Base-by-base conservation (phyloP, 2,329 filamentous ascomycete species). In the Xylariaceae sp. region DNA sequence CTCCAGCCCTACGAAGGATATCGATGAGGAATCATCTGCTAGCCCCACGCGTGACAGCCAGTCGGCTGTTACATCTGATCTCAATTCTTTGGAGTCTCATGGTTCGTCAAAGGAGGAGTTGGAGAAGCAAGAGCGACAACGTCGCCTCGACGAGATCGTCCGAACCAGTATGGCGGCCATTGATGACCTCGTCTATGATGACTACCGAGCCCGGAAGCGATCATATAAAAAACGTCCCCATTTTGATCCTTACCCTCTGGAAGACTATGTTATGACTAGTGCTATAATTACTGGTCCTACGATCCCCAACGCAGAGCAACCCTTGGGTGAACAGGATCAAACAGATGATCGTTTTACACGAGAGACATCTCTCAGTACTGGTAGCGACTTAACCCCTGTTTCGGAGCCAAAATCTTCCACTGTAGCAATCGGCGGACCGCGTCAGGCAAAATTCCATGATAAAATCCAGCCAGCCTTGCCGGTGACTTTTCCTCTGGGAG, bases 111-210 rank as follows among this genome's bases (percentile, higher is more conserved):
- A 36, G 19, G 24, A 39, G 30, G 19, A 24, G 30, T 32, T 32
- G 12, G 30, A 32, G 13, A 39, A 39, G 32, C 38, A 42, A 19
- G 39, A 47, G 26, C 34, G 33, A 30, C 43, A 36, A 15, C 44
- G 26, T 37, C 47, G 43, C 28, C 32, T 52, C 13, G 39, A 49
- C n/a, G 28, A 44, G 6, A 50, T 56, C 12, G 42, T 45, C 3
- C 24, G 29, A 18, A 30, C 44, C 26, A 33, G 44, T 34, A 41
- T 53, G n/a, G 19, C 39, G 16, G 15, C 26, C 12, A 7, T 45
- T n/a, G 52, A 52, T 28, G 17, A 12, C 18, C 28, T 32, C 19
- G 38, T 56, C 17, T 44, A 34, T 16, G 45, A 54, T 19, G 40
- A 26, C 22, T 13, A 30, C 29, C 37, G 9, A 18, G 26, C 15